Percentiles rank a stretch among this genome's conserved stretches.
Evolutionary conservation across 2,329 filamentous ascomycete species (phyloP).

Genomic region (Lecanicillium sp.): DNA sequence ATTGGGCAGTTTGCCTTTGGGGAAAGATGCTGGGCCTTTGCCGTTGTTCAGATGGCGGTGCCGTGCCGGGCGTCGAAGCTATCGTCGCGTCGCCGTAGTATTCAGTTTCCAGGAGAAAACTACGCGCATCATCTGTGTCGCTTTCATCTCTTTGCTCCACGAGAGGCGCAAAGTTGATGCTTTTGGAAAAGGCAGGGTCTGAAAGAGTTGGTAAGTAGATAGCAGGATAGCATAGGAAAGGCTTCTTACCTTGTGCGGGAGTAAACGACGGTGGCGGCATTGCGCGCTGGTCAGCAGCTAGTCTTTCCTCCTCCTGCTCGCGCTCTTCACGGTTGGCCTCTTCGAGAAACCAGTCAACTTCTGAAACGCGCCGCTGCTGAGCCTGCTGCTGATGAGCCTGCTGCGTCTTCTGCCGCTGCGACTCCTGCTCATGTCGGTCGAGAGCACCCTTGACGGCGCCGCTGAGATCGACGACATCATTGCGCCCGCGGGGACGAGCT

Average conservation of each 20-base stretch:
- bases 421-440: conserved; percentile 16
- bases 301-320: neutral
- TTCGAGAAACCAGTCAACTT: no score
- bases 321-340: neutral
- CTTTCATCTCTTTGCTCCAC: conserved; percentile 13
- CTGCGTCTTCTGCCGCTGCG: neutral
- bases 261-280: conserved; percentile 7
- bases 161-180: conserved; percentile 5
- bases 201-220: neutral
- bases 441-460: conserved; percentile 26
- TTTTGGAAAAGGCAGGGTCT: neutral
- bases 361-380: no score
- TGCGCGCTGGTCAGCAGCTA: neutral
- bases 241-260: neutral
- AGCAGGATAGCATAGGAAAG: neutral
- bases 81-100: conserved; percentile 33
- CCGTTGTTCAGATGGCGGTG: neutral
- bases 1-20: neutral
- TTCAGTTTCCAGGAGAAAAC: conserved; percentile 32
- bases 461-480: conserved; percentile 21
- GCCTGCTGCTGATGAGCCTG: neutral
- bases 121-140: conserved; percentile 28
- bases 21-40: neutral
- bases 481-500: conserved; percentile 15
- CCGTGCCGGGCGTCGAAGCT: conserved; percentile 22